Base-by-base conservation (phyloP, 768 basidiomycete genomes). In the Tricholoma matsutake region DNA sequence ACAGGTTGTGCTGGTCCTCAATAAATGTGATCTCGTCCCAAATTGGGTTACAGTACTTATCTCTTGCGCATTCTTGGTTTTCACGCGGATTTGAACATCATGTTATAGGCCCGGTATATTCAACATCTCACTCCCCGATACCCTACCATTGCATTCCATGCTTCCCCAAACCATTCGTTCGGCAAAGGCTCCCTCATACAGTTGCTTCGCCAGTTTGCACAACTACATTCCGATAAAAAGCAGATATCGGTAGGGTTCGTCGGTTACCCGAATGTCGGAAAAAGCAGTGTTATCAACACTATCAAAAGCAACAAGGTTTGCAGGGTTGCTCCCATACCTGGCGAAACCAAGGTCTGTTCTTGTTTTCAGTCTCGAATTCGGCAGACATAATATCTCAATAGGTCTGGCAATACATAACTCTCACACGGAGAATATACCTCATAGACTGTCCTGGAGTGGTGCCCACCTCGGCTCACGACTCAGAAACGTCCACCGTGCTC, bases 371-470 rank as follows among this genome's bases (percentile, higher is more conserved):
- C 29, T 10, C 16, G 39, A 34, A 57, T 43, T 49, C 41, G 14
- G 22, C 35, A 62, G 28, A 2, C 37, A 61, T 53, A 37, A 75
- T 75, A 31, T 9, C 53, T 52, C 22, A 14, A 14, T 57, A 84
- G 82, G 96, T 98, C 65, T 99, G 97, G 97, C 96, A 99, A 83
- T 99, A 99, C 75, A 98, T 99, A 78, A 96, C 94, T 29, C 80
- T 99, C 43, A 99, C 96, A 61, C 86, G 90, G 64, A 85, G 92
- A 57, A 99, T 99, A 72, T 99, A 98, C 79, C 89, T 99, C 66
- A 98, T 99, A 78, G 97, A 99, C 76, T 99, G 97, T 72, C 97
- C 97, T 29, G 97, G 97, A 54, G 92, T 98, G 73, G 97, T 98
- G 1, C 96, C 96, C 2, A 89, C 94, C 16, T 96, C 94, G 22